A percentile compares a stretch with the other conserved stretches of the same genome.
These are phyloP conservation scores for Caryopteris hybrid DNA, from an alignment of 305 asterid genomes.

Conservation along the genomic window DNA sequence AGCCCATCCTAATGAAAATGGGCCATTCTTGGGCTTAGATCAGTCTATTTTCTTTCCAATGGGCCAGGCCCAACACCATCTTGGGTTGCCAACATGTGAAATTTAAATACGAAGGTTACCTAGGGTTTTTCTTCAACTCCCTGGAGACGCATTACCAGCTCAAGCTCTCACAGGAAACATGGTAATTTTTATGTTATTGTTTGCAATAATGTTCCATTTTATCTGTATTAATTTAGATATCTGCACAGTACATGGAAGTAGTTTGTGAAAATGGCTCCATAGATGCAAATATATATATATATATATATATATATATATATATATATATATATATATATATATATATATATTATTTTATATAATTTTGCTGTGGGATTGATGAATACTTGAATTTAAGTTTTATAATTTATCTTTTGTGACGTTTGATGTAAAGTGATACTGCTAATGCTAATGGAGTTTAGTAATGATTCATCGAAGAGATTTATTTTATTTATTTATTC, in stretches of 20 bases:
- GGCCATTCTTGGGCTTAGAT: not conserved
- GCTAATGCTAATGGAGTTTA: not conserved
- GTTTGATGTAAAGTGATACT: not conserved
- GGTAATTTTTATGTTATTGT: not conserved
- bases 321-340: no score
- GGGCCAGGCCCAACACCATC: not conserved
- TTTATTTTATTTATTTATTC: not conserved
- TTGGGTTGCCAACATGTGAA: not conserved
- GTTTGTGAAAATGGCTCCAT: not conserved
- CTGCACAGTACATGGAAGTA: not conserved
- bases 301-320: no score
- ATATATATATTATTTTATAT: not conserved
- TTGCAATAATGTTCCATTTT: not conserved
- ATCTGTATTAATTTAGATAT: not conserved
- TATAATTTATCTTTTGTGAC: not conserved
- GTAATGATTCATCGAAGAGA: no score
- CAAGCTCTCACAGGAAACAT: slow-evolving; percentile 12
- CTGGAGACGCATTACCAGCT: not conserved
- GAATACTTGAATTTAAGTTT: not conserved
- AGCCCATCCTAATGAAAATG: no score
- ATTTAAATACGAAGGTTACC: not conserved
- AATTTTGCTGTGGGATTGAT: not conserved
- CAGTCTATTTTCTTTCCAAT: not conserved
- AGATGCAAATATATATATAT: not conserved
- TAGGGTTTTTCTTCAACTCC: slow-evolving; percentile 2